These are phyloP conservation scores for Ophiosphaerella herpotricha DNA, from an alignment of 2,329 filamentous ascomycete species.

Conservation along the genomic window DNA sequence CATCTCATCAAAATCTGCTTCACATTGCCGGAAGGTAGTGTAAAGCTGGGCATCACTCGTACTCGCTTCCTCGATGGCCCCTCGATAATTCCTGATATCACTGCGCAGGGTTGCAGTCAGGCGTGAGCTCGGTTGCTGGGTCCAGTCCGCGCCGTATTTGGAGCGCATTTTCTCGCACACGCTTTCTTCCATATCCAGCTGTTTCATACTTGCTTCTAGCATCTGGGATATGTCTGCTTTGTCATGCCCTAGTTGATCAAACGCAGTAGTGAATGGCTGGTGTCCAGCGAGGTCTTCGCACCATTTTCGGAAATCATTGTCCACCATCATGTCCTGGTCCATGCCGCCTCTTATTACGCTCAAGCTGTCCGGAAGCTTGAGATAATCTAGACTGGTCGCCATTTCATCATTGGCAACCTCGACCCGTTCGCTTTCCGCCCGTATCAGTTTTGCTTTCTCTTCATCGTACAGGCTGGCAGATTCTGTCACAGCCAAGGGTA, in stretches of 20 bases:
- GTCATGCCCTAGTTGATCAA: conserved; percentile 77
- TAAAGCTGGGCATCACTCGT: conserved; percentile 85
- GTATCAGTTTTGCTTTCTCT: conserved; percentile 93
- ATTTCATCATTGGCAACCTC: conserved; percentile 94
- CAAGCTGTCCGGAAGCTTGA: conserved; percentile 85
- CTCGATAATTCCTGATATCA: conserved; percentile 85
- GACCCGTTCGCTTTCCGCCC: conserved; percentile 90
- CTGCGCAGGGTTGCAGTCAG: conserved; percentile 85
- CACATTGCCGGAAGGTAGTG: conserved; percentile 81
- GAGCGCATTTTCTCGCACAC: conserved; percentile 99
- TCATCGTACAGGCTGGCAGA: conserved; percentile 97
- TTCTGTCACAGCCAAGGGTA: conserved; percentile 94
- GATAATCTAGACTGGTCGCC: conserved; percentile 90
- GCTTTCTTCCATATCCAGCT: conserved; percentile 94
- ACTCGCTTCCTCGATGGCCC: conserved; percentile 86
- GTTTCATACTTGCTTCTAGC: conserved; percentile 81
- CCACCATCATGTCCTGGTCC: conserved; percentile 84
- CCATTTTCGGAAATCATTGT: conserved; percentile 92
- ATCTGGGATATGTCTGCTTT: conserved; percentile 74
- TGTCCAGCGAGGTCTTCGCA: conserved; percentile 90
- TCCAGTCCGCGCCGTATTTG: conserved; percentile 96
- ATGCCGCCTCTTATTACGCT: conserved; percentile 92
- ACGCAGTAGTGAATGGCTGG: conserved; percentile 75
- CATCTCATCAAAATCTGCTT: conserved; percentile 94
- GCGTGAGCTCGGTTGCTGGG: conserved; percentile 89